These are phyloP conservation scores for Zanthoxylum bungeanum DNA, from an alignment of 345 rosid species.

Conservation along the genomic window DNA sequence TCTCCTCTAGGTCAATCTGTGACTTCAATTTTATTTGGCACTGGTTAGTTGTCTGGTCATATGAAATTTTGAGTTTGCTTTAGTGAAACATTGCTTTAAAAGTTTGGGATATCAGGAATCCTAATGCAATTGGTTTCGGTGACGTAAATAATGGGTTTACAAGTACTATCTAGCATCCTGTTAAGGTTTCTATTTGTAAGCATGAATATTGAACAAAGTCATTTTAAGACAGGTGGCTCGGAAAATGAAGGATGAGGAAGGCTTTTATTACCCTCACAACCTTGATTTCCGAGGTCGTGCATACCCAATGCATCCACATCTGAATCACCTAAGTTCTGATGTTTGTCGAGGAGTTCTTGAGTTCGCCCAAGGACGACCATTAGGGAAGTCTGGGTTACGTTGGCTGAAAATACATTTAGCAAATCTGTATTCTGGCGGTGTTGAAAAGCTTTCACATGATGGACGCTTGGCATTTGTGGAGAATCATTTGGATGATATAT, in stretches of 20 bases:
- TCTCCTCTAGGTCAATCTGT: neutral
- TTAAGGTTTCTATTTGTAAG: slow-evolving; percentile 19
- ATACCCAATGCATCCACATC: slow-evolving; percentile 96
- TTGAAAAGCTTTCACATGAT: slow-evolving; percentile 88
- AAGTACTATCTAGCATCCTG: neutral
- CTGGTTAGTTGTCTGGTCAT: neutral
- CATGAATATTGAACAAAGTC: slow-evolving; percentile 18
- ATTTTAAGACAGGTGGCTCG: slow-evolving; percentile 72
- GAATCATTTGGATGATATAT: slow-evolving; percentile 70
- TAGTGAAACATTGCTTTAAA: neutral
- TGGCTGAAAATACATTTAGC: slow-evolving; percentile 97
- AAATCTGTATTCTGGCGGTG: slow-evolving; percentile 82
- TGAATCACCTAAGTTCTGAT: slow-evolving; percentile 94
- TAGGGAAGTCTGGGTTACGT: slow-evolving; percentile 79
- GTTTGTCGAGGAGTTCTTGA: slow-evolving; percentile 95
- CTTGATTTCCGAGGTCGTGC: slow-evolving; percentile 98
- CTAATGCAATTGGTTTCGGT: neutral
- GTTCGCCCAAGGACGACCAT: slow-evolving; percentile 87
- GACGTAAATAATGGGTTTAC: neutral
- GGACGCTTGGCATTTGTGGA: slow-evolving; percentile 84
- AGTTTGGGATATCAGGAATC: neutral
- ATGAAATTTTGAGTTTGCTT: neutral
- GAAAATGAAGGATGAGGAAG: slow-evolving; percentile 88
- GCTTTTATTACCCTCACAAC: slow-evolving; percentile 98
- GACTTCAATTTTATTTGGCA: slow-evolving; percentile 4